Evolutionary conservation across 441 rosid species (phyloP), one percentile per base, ranked within the genome.

Genomic region (Brassica hybrid): DNA sequence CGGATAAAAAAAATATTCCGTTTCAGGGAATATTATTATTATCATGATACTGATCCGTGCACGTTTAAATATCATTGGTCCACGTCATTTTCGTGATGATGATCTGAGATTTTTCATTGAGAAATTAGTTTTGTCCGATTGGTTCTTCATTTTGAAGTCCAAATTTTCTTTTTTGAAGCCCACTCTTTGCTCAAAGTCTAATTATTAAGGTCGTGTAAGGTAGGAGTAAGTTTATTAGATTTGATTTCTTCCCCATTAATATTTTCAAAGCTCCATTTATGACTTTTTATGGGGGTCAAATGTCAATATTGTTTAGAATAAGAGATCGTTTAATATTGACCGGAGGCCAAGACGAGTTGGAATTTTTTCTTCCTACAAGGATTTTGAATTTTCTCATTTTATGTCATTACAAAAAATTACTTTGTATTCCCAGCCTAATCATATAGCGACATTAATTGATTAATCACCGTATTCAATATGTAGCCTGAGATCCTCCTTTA

Each of bases 31-130:
- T 75, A 75, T 75, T 38, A 18, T 62, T 54, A 16, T 38, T 54
- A 16, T 38, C 16, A 36, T 65, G 1, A 50, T 69, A 21, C 54
- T 75, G 68, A 71, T 75, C 67, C 71, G 48, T 74, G 63, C 79
- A 79, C 72, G 76, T 69, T 74, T 79, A 0, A n/a, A 41, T 11
- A 2, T 70, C 30, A 79, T 45, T 79, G 82, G 82, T 74, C 82
- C 82, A 79, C 76, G 79, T 74, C 54, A 5, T 16, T 6, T 0
- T 3, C 14, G 34, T 72, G 65, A 58, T 73, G 69, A 69, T 60
- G 67, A 64, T 14, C 12, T 77, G 71, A 13, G 16, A 8, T 32
- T 18, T 16, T 32, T 32, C 32, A 1, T 2, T 45, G 7, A 45
- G 17, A 45, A 3, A 8, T 56, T 56, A 8, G 6, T 27, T 41